Conservation (phyloP, 148 eudicot genomes). For the Euryodendron excelsum region DNA sequence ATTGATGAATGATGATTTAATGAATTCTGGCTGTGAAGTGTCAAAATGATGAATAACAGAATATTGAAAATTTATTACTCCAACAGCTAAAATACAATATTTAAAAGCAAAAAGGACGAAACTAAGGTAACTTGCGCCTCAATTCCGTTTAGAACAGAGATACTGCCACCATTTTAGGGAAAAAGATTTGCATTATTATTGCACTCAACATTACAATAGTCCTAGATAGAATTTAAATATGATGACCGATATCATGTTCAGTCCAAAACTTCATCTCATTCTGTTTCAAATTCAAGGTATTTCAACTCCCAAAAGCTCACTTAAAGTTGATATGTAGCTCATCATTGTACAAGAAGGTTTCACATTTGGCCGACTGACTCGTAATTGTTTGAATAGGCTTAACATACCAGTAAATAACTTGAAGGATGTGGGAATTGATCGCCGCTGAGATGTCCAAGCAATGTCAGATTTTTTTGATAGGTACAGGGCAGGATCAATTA, state of each 20-base stretch:
- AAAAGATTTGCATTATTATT: neutral
- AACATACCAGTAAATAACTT: constrained; percentile 79
- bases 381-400: neutral
- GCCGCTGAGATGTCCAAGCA: constrained; percentile 62
- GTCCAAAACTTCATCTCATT: neutral
- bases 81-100: neutral
- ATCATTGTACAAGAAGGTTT: neutral
- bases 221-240: neutral
- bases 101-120: neutral
- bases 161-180: neutral
- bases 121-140: neutral
- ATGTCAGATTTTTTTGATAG: constrained; percentile 86
- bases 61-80: neutral
- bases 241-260: neutral
- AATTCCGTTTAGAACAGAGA: neutral
- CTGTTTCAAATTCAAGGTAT: neutral
- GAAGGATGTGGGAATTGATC: constrained; percentile 87
- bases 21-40: neutral
- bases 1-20: neutral
- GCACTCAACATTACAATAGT: neutral
- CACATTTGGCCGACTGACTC: neutral
- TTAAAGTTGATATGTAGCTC: neutral
- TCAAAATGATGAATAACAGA: neutral
- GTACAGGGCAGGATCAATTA: constrained; percentile 90
- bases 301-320: neutral